A percentile compares a stretch with the other conserved stretches of the same genome.
phyloP scores from a whole-genome alignment of 1,284 basidiomycete genomes.

The Psilocybe mexicana region DNA sequence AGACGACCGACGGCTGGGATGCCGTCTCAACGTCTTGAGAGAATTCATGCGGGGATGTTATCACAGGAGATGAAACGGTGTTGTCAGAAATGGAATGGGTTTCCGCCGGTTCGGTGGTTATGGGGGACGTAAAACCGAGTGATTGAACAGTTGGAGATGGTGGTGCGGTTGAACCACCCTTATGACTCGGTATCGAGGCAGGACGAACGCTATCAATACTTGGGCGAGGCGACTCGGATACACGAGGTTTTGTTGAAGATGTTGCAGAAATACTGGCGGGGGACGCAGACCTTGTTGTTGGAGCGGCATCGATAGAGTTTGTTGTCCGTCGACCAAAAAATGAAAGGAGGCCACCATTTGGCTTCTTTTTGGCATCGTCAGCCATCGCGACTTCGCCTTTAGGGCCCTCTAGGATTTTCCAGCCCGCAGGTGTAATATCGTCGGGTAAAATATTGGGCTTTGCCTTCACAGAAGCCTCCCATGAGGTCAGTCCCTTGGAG shows the following conservation, averaged over 20 bases:
- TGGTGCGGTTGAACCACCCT: constrained; percentile 2
- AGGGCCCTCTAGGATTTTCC: constrained; percentile 47
- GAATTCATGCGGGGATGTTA: constrained; percentile 2
- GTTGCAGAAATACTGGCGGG: constrained; percentile 11
- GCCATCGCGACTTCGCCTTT: constrained; percentile 29
- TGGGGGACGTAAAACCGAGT: background rate
- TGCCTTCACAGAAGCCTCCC: constrained; percentile 67
- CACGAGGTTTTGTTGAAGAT: constrained; percentile 16
- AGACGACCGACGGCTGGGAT: constrained; percentile 58
- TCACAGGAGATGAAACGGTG: background rate
- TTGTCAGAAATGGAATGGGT: constrained; percentile 4
- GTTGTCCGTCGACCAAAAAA: constrained; percentile 58
- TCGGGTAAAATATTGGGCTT: constrained; percentile 49
- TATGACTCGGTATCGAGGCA: constrained; percentile 6
- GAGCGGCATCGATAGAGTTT: constrained; percentile 15
- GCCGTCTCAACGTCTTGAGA: constrained; percentile 21
- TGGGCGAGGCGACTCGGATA: constrained; percentile 22
- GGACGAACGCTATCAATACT: constrained; percentile 22
- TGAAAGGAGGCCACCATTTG: constrained; percentile 59
- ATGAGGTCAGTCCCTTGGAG: constrained; percentile 69
- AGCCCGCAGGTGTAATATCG: constrained; percentile 60
- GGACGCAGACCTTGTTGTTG: constrained; percentile 25
- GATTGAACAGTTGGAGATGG: constrained; percentile 11
- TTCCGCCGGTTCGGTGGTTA: constrained; percentile 1
- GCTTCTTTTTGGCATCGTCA: constrained; percentile 46